phyloP scores from a whole-genome alignment of 257 asterid genomes.

The Solanum etuberosum region DNA sequence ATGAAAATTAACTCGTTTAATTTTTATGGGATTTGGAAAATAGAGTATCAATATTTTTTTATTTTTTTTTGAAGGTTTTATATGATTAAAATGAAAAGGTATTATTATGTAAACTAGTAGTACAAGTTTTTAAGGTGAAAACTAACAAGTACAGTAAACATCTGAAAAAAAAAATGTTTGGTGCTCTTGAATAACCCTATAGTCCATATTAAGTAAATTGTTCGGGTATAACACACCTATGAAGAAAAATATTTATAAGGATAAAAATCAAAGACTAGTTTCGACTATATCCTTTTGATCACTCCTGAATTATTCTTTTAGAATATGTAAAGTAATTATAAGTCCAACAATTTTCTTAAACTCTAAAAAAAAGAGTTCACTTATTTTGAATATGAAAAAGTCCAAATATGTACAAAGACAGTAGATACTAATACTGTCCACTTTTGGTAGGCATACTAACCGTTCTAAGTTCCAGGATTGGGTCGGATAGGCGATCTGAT shows the following conservation, averaged over 20 bases:
- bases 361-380: no score
- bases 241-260: no score
- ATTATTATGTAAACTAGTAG: background rate
- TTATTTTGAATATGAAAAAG: no score
- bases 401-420: no score
- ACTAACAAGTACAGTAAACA: background rate
- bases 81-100: background rate
- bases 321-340: background rate
- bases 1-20: background rate
- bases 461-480: fast-evolving
- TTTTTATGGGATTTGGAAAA: background rate
- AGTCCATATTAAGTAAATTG: no score
- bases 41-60: background rate
- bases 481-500: background rate
- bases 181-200: no score
- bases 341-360: background rate
- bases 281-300: background rate
- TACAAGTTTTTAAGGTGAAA: background rate
- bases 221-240: no score
- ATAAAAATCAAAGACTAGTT: background rate
- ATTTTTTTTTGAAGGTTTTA: background rate
- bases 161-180: background rate
- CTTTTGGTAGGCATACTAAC: background rate
- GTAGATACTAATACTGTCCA: no score
- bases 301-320: background rate